phyloP scores from a whole-genome alignment of 306 rosid species.

The Macrotyloma uniflorum region DNA sequence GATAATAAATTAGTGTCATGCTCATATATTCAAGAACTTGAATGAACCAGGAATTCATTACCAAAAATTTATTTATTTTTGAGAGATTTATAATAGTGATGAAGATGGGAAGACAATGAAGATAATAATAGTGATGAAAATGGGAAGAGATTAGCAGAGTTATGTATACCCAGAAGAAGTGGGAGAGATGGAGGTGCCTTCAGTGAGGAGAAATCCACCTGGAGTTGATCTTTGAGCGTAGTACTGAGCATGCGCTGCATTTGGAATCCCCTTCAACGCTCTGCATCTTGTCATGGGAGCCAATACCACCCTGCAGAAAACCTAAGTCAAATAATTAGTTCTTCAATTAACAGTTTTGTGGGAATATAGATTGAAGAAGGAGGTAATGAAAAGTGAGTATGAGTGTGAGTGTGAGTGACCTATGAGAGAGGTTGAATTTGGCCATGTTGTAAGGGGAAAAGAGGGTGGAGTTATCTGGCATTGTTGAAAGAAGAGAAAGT shows the following conservation, averaged over 20 bases:
- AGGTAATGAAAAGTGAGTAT: background rate
- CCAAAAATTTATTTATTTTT: too few relatives aligned
- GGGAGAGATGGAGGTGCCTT: conserved; percentile 51
- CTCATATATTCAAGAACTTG: too few relatives aligned
- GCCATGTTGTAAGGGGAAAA: background rate
- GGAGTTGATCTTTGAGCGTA: conserved; percentile 48
- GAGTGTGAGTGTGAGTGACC: background rate
- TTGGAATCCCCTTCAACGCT: conserved; percentile 45
- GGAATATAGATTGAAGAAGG: background rate
- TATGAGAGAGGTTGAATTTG: background rate
- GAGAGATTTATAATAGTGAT: too few relatives aligned
- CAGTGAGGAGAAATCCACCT: conserved; percentile 47
- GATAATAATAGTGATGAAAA: too few relatives aligned
- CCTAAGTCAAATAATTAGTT: background rate
- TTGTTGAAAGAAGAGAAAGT: background rate
- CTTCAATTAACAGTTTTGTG: too few relatives aligned
- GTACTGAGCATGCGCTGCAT: conserved; percentile 31
- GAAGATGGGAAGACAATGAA: too few relatives aligned
- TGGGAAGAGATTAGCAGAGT: background rate
- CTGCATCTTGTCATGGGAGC: conserved; percentile 61
- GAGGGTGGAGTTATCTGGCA: background rate
- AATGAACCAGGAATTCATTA: too few relatives aligned
- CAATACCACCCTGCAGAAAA: conserved; percentile 41
- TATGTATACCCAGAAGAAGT: conserved; percentile 43
- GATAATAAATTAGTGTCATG: too few relatives aligned